phyloP scores from a whole-genome alignment of 257 asterid genomes.

The Nicotiana otophora region DNA sequence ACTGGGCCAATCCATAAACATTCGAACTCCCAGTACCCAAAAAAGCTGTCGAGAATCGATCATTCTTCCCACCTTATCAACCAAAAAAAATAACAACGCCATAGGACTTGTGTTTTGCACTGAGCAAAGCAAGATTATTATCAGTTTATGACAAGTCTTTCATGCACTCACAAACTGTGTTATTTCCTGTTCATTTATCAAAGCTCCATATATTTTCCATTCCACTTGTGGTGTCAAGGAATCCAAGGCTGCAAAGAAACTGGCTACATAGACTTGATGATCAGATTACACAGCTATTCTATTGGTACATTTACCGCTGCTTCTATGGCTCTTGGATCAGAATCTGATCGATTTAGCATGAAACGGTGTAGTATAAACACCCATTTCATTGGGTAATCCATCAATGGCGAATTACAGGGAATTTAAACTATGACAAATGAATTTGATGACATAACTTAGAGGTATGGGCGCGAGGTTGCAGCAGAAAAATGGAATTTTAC shows the following conservation, averaged over 20 bases:
- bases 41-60: conserved; percentile 38
- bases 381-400: conserved; percentile 11
- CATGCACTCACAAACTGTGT: conserved; percentile 59
- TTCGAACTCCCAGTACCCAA: conserved; percentile 37
- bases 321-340: conserved; percentile 52
- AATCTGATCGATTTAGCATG: conserved; percentile 9
- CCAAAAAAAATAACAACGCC: conserved; percentile 51
- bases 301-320: conserved; percentile 51
- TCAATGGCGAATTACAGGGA: neutral
- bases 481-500: neutral
- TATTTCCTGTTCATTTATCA: conserved; percentile 37
- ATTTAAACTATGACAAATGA: neutral
- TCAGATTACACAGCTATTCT: conserved; percentile 35
- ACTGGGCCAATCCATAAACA: conserved; percentile 69
- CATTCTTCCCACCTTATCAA: conserved; percentile 23
- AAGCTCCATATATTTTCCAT: conserved; percentile 31
- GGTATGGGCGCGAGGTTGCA: neutral
- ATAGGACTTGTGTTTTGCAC: conserved; percentile 37
- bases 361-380: neutral
- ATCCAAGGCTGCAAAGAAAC: conserved; percentile 50
- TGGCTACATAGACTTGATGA: conserved; percentile 32
- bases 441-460: neutral
- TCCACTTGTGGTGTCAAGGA: conserved; percentile 29
- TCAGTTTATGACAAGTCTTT: conserved; percentile 50
- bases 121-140: conserved; percentile 58